Evolutionary conservation across 768 basidiomycete genomes (phyloP).

Genomic region (Galerina sulciceps): DNA sequence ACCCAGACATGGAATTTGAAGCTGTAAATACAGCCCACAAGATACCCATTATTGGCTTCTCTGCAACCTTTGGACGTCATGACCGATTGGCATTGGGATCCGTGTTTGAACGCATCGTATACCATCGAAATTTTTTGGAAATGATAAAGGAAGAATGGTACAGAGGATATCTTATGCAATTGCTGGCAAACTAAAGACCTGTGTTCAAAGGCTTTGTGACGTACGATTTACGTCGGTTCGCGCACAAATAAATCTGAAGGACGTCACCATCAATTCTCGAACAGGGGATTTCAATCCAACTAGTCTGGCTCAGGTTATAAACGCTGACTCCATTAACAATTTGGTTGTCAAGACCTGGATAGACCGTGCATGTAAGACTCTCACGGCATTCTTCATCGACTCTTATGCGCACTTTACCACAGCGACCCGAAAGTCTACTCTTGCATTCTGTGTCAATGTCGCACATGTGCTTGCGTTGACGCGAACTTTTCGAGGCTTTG

Average conservation of each 20-base stretch:
- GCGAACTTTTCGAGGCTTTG: slow-evolving; percentile 67
- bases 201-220: slow-evolving; percentile 69
- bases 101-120: slow-evolving; percentile 91
- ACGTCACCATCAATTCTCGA: slow-evolving; percentile 65
- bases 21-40: slow-evolving; percentile 41
- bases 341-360: slow-evolving; percentile 85
- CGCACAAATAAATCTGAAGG: slow-evolving; percentile 69
- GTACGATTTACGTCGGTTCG: slow-evolving; percentile 85
- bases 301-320: slow-evolving; percentile 81
- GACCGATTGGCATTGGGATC: slow-evolving; percentile 89
- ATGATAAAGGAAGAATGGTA: slow-evolving; percentile 95
- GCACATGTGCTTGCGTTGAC: slow-evolving; percentile 81
- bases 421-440: slow-evolving; percentile 79
- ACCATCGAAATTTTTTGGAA: slow-evolving; percentile 86
- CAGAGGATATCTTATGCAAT: slow-evolving; percentile 3
- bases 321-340: slow-evolving; percentile 76
- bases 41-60: slow-evolving; percentile 91
- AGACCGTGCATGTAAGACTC: slow-evolving; percentile 73
- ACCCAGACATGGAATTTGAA: slow-evolving; percentile 49
- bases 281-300: slow-evolving; percentile 85
- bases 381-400: not conserved
- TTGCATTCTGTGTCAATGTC: slow-evolving; percentile 91
- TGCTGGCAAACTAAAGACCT: slow-evolving; percentile 1
- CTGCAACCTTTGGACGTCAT: slow-evolving; percentile 92
- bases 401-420: slow-evolving; percentile 5